Percentiles rank a stretch among this genome's conserved stretches.
These are phyloP conservation scores for Hydnum rufescens DNA, from an alignment of 768 basidiomycete species.

Conservation along the genomic window DNA sequence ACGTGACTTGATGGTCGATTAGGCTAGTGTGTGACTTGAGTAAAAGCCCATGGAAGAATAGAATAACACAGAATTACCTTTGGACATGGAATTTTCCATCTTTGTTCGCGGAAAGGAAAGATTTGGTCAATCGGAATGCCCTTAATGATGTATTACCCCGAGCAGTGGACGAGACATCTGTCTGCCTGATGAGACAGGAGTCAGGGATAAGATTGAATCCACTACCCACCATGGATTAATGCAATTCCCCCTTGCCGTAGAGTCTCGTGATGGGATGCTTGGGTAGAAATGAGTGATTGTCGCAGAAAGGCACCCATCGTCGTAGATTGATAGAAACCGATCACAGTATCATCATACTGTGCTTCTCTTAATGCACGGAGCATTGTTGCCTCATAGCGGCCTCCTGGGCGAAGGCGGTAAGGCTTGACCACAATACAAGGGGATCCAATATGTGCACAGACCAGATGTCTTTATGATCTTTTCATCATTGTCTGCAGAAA, in stretches of 20 bases:
- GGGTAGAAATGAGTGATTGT: slow-evolving; percentile 60
- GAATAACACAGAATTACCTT: slow-evolving; percentile 32
- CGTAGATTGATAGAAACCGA: slow-evolving; percentile 88
- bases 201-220: neutral
- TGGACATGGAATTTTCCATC: slow-evolving; percentile 66
- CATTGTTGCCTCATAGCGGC: slow-evolving; percentile 70
- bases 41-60: neutral
- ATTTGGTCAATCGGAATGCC: slow-evolving; percentile 64
- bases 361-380: slow-evolving; percentile 78
- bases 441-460: slow-evolving; percentile 19
- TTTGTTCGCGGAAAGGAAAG: slow-evolving; percentile 68
- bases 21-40: slow-evolving; percentile 29
- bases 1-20: slow-evolving; percentile 60
- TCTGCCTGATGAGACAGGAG: slow-evolving; percentile 5
- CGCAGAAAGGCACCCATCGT: slow-evolving; percentile 71
- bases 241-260: slow-evolving; percentile 72
- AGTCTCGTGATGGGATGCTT: slow-evolving; percentile 69
- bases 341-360: slow-evolving; percentile 73
- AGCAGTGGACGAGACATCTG: slow-evolving; percentile 59
- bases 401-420: slow-evolving; percentile 13
- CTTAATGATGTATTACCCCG: slow-evolving; percentile 77
- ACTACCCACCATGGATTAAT: slow-evolving; percentile 51
- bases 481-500: slow-evolving; percentile 53
- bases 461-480: slow-evolving; percentile 59
- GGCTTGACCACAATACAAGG: neutral